These are phyloP conservation scores for Globisporangium cederbergense DNA, from an alignment of 352 stramenopile genomes.

Conservation along the genomic window DNA sequence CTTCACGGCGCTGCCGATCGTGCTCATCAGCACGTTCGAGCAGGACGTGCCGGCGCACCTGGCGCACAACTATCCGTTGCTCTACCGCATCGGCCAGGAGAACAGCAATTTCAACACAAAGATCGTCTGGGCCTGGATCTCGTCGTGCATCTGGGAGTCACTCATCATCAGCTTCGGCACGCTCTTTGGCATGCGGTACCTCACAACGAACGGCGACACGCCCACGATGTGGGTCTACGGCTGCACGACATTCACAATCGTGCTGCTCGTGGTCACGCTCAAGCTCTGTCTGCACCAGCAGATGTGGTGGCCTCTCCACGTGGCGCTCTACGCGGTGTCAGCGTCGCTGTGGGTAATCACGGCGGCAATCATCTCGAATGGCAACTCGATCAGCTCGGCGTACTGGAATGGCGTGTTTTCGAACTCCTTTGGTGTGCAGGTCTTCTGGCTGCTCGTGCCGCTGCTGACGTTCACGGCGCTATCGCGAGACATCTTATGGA, in stretches of 20 bases:
- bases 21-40: constrained; percentile 82
- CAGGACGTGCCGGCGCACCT: constrained; percentile 77
- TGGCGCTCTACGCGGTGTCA: constrained; percentile 63
- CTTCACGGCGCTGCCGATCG: constrained; percentile 83
- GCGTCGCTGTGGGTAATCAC: constrained; percentile 73
- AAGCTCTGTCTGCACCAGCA: constrained; percentile 91
- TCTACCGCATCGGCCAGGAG: constrained; percentile 84
- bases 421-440: constrained; percentile 56
- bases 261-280: constrained; percentile 94
- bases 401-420: constrained; percentile 86
- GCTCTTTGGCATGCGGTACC: constrained; percentile 78
- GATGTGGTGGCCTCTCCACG: constrained; percentile 80
- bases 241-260: constrained; percentile 91
- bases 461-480: constrained; percentile 66
- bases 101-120: constrained; percentile 86
- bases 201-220: constrained; percentile 81
- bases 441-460: constrained; percentile 80
- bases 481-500: constrained; percentile 78
- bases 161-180: constrained; percentile 82
- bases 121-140: constrained; percentile 80
- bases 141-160: constrained; percentile 81
- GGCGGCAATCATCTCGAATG: constrained; percentile 67
- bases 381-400: constrained; percentile 64
- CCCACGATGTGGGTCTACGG: constrained; percentile 93
- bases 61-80: constrained; percentile 63